These are phyloP conservation scores for Diutina ranongensis DNA, from an alignment of 1,139 yeast genomes.

Conservation along the genomic window DNA sequence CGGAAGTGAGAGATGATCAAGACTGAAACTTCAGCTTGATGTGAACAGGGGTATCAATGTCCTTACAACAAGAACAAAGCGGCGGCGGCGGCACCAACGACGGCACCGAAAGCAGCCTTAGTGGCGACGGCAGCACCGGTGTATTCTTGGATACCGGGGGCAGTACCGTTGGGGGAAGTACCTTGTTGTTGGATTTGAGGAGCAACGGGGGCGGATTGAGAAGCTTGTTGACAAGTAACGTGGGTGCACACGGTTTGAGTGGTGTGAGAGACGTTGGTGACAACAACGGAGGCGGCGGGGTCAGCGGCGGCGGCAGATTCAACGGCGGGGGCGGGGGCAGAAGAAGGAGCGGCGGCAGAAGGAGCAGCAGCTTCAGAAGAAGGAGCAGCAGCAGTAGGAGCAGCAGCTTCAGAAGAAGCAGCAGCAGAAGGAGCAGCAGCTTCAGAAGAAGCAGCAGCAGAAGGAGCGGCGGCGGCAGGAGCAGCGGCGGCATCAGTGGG, in stretches of 20 bases:
- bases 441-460: not conserved
- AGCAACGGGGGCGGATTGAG: not conserved
- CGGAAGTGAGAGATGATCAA: not conserved
- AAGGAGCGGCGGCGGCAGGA: not conserved
- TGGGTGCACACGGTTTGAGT: not conserved
- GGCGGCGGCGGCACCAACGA: constrained; percentile 3
- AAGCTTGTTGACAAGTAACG: not conserved
- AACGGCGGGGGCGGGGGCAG: not conserved
- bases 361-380: not conserved
- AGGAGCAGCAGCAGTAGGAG: not conserved
- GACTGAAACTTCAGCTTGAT: not conserved
- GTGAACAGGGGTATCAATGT: not conserved
- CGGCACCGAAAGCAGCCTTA: not conserved
- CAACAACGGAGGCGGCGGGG: not conserved
- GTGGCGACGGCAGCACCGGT: not conserved
- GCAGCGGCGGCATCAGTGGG: not conserved
- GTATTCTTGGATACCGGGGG: not conserved
- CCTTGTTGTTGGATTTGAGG: not conserved
- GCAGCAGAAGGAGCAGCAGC: not conserved
- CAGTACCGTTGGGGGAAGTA: not conserved
- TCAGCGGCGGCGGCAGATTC: not conserved
- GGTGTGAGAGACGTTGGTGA: not conserved
- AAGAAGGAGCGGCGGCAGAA: not conserved
- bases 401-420: not conserved
- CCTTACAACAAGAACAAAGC: constrained; percentile 2